Conservation (phyloP, 805 yeast genomes). For the Candida methanosorbosa region DNA sequence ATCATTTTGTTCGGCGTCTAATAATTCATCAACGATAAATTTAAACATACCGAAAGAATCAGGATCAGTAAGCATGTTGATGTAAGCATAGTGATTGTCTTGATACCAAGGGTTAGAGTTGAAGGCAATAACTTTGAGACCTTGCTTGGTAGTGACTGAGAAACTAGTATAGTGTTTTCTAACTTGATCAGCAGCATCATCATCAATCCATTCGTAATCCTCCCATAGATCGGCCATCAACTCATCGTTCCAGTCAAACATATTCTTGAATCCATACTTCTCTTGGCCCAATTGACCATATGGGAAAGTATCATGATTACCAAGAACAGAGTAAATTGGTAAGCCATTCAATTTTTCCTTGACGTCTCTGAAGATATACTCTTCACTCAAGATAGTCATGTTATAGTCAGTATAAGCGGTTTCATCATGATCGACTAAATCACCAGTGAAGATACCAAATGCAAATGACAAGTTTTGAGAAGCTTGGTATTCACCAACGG, state of each 20-base stretch:
- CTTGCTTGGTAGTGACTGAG: slow-evolving; percentile 43
- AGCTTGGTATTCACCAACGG: slow-evolving; percentile 28
- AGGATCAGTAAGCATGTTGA: slow-evolving; percentile 37
- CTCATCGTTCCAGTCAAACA: slow-evolving; percentile 39
- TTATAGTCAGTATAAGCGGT: slow-evolving; percentile 36
- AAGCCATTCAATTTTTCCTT: slow-evolving; percentile 37
- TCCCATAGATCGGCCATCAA: slow-evolving; percentile 40
- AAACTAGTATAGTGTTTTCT: slow-evolving; percentile 54
- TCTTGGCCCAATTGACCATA: slow-evolving; percentile 59
- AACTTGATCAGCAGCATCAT: slow-evolving; percentile 23
- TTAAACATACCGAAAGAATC: slow-evolving; percentile 58
- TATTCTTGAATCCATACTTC: slow-evolving; percentile 30
- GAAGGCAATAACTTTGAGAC: slow-evolving; percentile 51
- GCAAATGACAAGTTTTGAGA: slow-evolving; percentile 28
- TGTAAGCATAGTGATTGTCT: slow-evolving; percentile 49
- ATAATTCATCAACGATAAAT: slow-evolving; percentile 52
- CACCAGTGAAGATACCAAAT: slow-evolving; percentile 66
- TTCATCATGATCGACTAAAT: slow-evolving; percentile 62
- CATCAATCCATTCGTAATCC: slow-evolving; percentile 36
- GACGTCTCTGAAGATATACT: slow-evolving; percentile 40
- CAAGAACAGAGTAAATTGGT: slow-evolving; percentile 56
- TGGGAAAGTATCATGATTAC: slow-evolving; percentile 70
- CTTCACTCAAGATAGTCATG: slow-evolving; percentile 46
- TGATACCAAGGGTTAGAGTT: slow-evolving; percentile 64
- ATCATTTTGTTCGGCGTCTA: slow-evolving; percentile 46